These are phyloP conservation scores for Mikania micrantha DNA, from an alignment of 129 eudicot species.

Conservation along the genomic window DNA sequence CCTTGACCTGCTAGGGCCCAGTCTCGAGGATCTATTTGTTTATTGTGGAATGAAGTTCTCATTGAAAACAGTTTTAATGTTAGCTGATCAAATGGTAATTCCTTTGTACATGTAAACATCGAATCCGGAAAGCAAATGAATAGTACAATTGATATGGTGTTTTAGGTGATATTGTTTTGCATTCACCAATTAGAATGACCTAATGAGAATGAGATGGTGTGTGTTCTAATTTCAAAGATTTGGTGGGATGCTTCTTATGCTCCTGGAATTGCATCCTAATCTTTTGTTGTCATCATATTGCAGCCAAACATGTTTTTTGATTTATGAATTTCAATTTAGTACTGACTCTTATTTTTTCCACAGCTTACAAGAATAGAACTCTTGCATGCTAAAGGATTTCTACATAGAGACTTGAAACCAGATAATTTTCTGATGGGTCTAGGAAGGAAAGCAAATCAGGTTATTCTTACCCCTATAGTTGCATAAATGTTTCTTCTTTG, in stretches of 20 bases:
- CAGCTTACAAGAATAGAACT: constrained; percentile 65
- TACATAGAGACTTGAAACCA: constrained; percentile 76
- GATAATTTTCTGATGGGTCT: constrained; percentile 79
- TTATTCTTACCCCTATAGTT: constrained; percentile 7
- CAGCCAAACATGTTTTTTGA: neutral
- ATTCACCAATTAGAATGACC: neutral
- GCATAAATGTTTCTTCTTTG: neutral
- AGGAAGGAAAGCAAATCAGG: constrained; percentile 84
- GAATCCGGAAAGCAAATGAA: neutral
- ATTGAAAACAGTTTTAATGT: constrained; percentile 57
- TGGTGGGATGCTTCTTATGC: neutral
- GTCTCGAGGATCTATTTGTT: constrained; percentile 54
- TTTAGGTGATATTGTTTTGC: neutral
- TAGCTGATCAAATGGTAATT: constrained; percentile 76
- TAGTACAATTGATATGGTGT: neutral
- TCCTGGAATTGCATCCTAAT: neutral
- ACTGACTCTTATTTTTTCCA: neutral
- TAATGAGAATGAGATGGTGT: neutral
- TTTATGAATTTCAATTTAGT: neutral
- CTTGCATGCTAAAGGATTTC: constrained; percentile 58
- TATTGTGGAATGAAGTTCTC: constrained; percentile 54
- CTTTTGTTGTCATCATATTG: constrained; percentile 4
- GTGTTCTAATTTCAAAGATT: neutral
- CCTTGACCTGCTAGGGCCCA: constrained; percentile 50
- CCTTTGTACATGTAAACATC: neutral